Percentiles rank a stretch among this genome's conserved stretches.
phyloP scores from a whole-genome alignment of 1,139 yeast genomes.

The Geotrichum carabidarum region DNA sequence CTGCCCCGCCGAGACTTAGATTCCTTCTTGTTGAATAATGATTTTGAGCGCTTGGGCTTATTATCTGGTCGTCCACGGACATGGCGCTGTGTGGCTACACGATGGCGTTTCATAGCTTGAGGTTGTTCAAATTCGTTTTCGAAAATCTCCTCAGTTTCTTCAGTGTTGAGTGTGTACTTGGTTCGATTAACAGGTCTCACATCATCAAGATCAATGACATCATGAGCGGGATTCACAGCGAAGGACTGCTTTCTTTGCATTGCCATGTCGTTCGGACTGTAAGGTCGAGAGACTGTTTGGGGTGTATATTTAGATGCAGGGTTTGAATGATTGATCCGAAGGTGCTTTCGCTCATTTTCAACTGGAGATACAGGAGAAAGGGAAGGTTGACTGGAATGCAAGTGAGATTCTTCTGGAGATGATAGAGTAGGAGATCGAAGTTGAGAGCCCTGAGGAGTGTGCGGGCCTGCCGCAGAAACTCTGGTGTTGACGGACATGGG shows the following conservation, averaged over 20 bases:
- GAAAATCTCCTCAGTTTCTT: neutral
- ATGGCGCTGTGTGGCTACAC: constrained; percentile 89
- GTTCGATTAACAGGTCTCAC: neutral
- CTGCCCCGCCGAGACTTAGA: constrained; percentile 12
- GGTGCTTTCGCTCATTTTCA: constrained; percentile 3
- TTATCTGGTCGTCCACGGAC: constrained; percentile 59
- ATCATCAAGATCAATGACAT: constrained; percentile 3
- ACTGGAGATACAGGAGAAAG: constrained; percentile 7
- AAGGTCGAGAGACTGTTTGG: neutral
- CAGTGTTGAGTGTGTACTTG: constrained; percentile 3
- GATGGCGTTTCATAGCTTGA: constrained; percentile 56
- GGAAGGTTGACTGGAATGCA: constrained; percentile 9
- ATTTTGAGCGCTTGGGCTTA: constrained; percentile 30
- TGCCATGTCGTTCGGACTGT: constrained; percentile 7
- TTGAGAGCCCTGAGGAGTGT: neutral
- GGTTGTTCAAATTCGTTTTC: neutral
- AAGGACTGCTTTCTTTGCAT: constrained; percentile 1
- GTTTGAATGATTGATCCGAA: neutral
- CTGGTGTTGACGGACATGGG: neutral
- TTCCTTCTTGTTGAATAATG: constrained; percentile 23
- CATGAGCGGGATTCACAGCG: constrained; percentile 6
- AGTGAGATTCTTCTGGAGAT: constrained; percentile 6
- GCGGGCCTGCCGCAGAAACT: constrained; percentile 12
- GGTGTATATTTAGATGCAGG: constrained; percentile 7
- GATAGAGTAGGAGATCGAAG: constrained; percentile 9